Conservation (phyloP, 2,329 filamentous ascomycete species). For the Trichoderma lentiforme region DNA sequence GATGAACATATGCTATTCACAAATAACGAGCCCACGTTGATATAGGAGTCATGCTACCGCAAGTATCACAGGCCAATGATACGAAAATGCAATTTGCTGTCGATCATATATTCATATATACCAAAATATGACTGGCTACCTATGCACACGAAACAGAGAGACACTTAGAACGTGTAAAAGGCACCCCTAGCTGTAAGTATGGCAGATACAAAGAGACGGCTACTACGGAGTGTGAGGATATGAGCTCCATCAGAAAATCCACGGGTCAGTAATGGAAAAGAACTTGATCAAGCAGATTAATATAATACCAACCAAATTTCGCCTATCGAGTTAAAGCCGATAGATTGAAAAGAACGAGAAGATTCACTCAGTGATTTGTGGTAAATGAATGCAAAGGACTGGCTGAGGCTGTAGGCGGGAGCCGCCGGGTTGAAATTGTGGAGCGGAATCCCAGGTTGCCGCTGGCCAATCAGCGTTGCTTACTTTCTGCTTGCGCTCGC, state of each 20-base stretch:
- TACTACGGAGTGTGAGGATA: not conserved
- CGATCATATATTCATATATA: not conserved
- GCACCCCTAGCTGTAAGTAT: not conserved
- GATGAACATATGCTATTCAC: not conserved
- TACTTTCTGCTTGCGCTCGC: constrained; percentile 34
- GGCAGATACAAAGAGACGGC: not conserved
- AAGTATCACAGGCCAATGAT: not conserved
- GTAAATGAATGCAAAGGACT: not conserved
- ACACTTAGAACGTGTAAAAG: not conserved
- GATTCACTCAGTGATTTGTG: not conserved
- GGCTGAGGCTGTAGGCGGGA: not conserved
- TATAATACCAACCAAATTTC: not conserved
- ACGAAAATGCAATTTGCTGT: not conserved
- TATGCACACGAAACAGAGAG: not conserved
- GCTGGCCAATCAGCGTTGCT: constrained; percentile 31
- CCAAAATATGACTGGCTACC: not conserved
- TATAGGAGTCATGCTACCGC: not conserved
- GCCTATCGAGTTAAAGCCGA: not conserved
- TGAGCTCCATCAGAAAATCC: not conserved
- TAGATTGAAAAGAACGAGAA: not conserved
- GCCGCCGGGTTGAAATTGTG: constrained; percentile 22
- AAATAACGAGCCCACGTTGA: not conserved
- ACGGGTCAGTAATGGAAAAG: not conserved
- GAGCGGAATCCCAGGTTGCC: constrained; percentile 21
- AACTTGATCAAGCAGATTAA: not conserved